Evolutionary conservation across 257 asterid species (phyloP).

Genomic region (Thymus mandschuricus): DNA sequence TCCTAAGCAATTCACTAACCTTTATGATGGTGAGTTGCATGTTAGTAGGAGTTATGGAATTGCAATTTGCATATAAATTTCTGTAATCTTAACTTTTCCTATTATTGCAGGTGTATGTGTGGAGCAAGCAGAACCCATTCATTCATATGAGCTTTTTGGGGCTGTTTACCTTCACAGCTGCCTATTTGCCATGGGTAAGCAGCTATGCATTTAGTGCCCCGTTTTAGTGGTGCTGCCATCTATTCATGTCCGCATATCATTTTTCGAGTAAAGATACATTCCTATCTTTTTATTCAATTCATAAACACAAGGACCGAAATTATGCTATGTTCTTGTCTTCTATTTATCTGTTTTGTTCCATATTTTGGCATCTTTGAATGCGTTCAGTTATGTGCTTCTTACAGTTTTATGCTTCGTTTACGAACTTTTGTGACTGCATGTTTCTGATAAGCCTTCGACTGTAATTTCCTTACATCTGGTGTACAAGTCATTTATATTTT

Average conservation of each 20-base stretch:
- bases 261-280: constrained; percentile 5
- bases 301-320: neutral
- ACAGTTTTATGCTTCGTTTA: constrained; percentile 21
- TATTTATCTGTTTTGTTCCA: neutral
- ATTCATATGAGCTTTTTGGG: constrained; percentile 99
- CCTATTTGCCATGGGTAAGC: constrained; percentile 99
- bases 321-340: constrained; percentile 5
- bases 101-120: constrained; percentile 80
- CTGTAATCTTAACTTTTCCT: constrained; percentile 16
- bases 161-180: constrained; percentile 96
- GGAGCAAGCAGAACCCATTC: constrained; percentile 99
- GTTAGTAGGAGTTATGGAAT: constrained; percentile 1
- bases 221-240: constrained; percentile 23
- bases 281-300: neutral
- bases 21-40: constrained; percentile 91
- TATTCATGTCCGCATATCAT: constrained; percentile 14
- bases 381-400: constrained; percentile 1
- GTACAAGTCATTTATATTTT: neutral
- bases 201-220: constrained; percentile 17
- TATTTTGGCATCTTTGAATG: constrained; percentile 12
- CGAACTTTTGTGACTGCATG: constrained; percentile 3
- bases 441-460: neutral
- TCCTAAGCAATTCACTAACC: constrained; percentile 98
- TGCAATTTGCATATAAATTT: neutral
- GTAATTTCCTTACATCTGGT: neutral